A percentile compares a stretch with the other conserved stretches of the same genome.
Evolutionary conservation across 2,329 filamentous ascomycete genomes (phyloP).

Genomic region (Parascedosporium putredinis): DNA sequence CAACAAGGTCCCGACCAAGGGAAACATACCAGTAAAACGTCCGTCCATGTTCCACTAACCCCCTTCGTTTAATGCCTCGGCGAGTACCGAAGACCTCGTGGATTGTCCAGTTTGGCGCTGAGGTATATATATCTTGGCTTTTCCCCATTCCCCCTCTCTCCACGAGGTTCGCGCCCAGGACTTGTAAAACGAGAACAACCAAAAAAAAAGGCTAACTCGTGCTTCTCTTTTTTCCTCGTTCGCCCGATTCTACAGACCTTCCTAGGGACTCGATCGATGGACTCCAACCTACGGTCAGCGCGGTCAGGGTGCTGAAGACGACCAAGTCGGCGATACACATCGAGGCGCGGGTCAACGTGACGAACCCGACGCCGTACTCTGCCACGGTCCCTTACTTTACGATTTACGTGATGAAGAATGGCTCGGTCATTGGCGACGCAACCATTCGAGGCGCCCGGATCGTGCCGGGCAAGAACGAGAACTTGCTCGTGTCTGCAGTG

Average conservation of each 20-base stretch:
- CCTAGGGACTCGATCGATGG: slow-evolving; percentile 35
- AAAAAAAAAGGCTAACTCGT: too few species aligned
- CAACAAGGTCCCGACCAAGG: slow-evolving; percentile 75
- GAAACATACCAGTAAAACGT: slow-evolving; percentile 87
- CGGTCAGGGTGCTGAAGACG: slow-evolving; percentile 63
- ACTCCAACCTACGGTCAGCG: slow-evolving; percentile 54
- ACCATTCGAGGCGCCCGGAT: slow-evolving; percentile 55
- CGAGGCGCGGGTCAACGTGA: slow-evolving; percentile 66
- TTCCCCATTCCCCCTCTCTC: slow-evolving; percentile 5
- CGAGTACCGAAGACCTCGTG: slow-evolving; percentile 1
- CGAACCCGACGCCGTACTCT: slow-evolving; percentile 82
- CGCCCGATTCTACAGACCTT: slow-evolving; percentile 45
- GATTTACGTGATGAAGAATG: slow-evolving; percentile 65
- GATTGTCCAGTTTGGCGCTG: slow-evolving; percentile 1
- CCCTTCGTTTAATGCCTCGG: too few species aligned
- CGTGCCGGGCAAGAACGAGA: slow-evolving; percentile 58
- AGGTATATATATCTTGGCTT: slow-evolving; percentile 6
- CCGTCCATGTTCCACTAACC: slow-evolving; percentile 48
- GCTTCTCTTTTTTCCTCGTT: too few species aligned
- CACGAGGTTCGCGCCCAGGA: slow-evolving; percentile 1
- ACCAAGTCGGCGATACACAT: slow-evolving; percentile 61
- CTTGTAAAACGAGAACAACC: too few species aligned
- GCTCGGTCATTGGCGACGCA: slow-evolving; percentile 64
- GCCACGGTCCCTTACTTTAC: slow-evolving; percentile 72
- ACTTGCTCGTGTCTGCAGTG: slow-evolving; percentile 54